Percentiles rank a stretch among this genome's conserved stretches.
These are phyloP conservation scores for Mucor plumbeus DNA, from an alignment of 371 early-diverging fungal genomes.

Conservation along the genomic window DNA sequence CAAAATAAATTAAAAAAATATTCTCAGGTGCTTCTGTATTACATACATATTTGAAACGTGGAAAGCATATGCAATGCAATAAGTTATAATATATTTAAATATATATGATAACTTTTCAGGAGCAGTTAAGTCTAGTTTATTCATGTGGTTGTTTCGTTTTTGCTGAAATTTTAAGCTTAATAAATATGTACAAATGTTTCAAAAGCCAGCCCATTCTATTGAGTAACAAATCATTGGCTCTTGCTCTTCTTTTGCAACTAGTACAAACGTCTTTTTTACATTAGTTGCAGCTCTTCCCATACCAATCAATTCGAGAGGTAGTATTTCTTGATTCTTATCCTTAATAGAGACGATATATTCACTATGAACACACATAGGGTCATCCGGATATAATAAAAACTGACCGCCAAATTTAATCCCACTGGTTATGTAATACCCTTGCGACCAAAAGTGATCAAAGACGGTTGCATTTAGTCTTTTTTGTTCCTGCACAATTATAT, in stretches of 20 bases:
- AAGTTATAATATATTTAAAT: neutral
- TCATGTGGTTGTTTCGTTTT: neutral
- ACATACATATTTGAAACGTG: neutral
- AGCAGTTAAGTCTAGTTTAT: neutral
- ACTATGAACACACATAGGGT: conserved; percentile 62
- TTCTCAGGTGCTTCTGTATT: neutral
- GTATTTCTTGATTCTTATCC: conserved; percentile 8
- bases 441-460: conserved; percentile 59
- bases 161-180: neutral
- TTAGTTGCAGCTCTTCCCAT: conserved; percentile 59
- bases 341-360: conserved; percentile 49
- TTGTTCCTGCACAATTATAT: neutral
- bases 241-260: conserved; percentile 28
- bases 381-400: conserved; percentile 63
- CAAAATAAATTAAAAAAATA: neutral
- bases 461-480: conserved; percentile 14
- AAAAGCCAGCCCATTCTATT: conserved; percentile 58
- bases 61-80: neutral
- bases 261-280: conserved; percentile 58
- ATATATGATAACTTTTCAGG: neutral
- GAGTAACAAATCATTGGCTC: conserved; percentile 31
- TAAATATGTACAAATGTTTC: neutral
- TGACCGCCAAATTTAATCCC: conserved; percentile 73
- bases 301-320: conserved; percentile 46
- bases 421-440: conserved; percentile 55